These are phyloP conservation scores for Drechslera avenae DNA, from an alignment of 2,329 filamentous ascomycete genomes.

Conservation along the genomic window DNA sequence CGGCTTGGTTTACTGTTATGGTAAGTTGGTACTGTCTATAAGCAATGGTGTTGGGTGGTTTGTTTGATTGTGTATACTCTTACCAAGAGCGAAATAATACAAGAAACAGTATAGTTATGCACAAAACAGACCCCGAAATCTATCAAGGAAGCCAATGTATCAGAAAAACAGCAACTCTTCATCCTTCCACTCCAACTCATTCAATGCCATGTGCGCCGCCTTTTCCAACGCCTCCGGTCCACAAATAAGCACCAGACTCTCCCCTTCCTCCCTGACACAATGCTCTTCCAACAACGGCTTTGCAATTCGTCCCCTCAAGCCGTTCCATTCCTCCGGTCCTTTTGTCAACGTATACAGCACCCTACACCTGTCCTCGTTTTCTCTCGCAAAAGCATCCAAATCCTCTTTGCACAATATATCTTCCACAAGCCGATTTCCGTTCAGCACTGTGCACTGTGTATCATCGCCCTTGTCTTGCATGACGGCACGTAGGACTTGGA, in stretches of 20 bases:
- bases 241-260: constrained; percentile 73
- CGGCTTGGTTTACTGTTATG: no score
- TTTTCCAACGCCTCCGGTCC: constrained; percentile 78
- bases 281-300: constrained; percentile 66
- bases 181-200: constrained; percentile 71
- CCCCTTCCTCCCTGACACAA: constrained; percentile 55
- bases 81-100: no score
- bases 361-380: constrained; percentile 63
- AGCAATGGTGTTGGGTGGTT: no score
- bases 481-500: constrained; percentile 77
- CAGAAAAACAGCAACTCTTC: constrained; percentile 78
- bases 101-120: no score
- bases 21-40: no score
- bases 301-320: constrained; percentile 70
- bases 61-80: no score
- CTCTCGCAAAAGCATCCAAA: constrained; percentile 66
- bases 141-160: background rate
- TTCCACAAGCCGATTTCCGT: constrained; percentile 76
- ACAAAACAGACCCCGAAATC: no score
- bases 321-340: constrained; percentile 68
- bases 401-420: constrained; percentile 83
- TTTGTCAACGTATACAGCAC: constrained; percentile 73
- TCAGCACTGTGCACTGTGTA: constrained; percentile 73
- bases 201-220: constrained; percentile 62
- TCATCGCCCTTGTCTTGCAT: constrained; percentile 66